Conservation (phyloP, 371 early-diverging fungal genomes). For the Thermomucor indicae-seudaticae region DNA sequence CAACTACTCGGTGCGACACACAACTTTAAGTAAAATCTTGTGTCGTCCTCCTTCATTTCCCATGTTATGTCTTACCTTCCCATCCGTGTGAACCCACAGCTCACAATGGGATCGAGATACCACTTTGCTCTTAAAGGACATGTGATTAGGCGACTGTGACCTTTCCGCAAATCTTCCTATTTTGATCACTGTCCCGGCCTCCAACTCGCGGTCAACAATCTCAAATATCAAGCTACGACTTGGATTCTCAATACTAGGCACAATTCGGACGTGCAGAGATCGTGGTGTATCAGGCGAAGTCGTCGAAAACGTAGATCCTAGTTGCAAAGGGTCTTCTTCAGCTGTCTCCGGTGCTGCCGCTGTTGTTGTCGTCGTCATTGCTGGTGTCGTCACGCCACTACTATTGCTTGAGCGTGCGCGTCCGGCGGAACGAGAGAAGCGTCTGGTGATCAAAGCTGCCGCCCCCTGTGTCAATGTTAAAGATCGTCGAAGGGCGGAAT, state of each 20-base stretch:
- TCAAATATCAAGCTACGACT: conserved; percentile 75
- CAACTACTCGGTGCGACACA: conserved; percentile 66
- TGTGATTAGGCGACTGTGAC: conserved; percentile 54
- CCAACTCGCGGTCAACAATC: conserved; percentile 75
- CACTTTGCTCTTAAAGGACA: conserved; percentile 93
- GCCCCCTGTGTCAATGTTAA: conserved; percentile 15
- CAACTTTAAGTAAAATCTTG: no score
- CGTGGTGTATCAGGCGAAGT: no score
- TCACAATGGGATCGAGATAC: conserved; percentile 92
- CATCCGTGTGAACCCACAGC: conserved; percentile 73
- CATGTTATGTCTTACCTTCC: conserved; percentile 20
- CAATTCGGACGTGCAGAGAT: conserved; percentile 64
- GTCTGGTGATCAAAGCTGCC: conserved; percentile 2
- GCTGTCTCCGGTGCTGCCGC: background rate
- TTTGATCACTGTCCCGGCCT: conserved; percentile 64
- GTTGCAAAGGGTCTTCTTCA: background rate
- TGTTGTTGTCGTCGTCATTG: background rate
- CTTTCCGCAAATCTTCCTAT: conserved; percentile 82
- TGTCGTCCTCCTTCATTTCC: no score
- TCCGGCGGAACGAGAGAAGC: conserved; percentile 7
- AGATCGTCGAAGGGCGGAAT: conserved; percentile 6
- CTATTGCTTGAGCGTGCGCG: background rate
- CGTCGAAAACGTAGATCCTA: background rate
- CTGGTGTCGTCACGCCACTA: background rate
- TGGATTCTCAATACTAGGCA: conserved; percentile 72